These are phyloP conservation scores for Punica granatum DNA, from an alignment of 345 rosid species.

Conservation along the genomic window DNA sequence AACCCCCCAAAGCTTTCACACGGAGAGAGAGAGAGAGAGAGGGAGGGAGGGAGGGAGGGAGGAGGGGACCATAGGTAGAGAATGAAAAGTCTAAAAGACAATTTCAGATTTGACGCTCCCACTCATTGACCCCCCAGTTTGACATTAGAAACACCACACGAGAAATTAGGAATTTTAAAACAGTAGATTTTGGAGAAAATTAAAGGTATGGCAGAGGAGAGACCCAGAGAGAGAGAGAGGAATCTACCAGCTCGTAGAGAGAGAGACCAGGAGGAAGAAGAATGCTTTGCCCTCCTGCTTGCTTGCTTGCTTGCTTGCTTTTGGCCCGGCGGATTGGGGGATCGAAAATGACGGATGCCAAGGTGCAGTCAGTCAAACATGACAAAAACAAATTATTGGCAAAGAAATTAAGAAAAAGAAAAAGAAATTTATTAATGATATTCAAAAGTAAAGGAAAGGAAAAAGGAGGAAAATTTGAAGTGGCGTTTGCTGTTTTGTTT, in stretches of 20 bases:
- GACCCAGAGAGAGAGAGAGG: background rate
- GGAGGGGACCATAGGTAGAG: background rate
- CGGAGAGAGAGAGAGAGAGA: background rate
- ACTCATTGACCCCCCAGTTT: background rate
- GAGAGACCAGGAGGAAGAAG: background rate
- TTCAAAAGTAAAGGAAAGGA: slow-evolving; percentile 7
- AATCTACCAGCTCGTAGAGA: background rate
- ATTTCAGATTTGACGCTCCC: background rate
- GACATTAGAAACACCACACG: background rate
- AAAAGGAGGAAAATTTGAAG: background rate
- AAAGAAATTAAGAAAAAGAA: no score
- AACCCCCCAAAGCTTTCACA: background rate
- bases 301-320: no score
- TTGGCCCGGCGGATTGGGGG: background rate
- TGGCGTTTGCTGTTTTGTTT: background rate
- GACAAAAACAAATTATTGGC: no score
- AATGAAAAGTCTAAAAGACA: background rate
- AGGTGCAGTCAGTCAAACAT: background rate
- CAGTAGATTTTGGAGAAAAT: no score
- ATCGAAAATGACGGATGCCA: background rate
- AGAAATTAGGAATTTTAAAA: background rate
- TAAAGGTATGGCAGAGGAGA: no score
- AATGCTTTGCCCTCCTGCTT: background rate
- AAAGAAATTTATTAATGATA: no score
- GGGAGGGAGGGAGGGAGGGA: no score